Evolutionary conservation across 306 rosid genomes (phyloP).

Genomic region (Cicer pinnatifidum): DNA sequence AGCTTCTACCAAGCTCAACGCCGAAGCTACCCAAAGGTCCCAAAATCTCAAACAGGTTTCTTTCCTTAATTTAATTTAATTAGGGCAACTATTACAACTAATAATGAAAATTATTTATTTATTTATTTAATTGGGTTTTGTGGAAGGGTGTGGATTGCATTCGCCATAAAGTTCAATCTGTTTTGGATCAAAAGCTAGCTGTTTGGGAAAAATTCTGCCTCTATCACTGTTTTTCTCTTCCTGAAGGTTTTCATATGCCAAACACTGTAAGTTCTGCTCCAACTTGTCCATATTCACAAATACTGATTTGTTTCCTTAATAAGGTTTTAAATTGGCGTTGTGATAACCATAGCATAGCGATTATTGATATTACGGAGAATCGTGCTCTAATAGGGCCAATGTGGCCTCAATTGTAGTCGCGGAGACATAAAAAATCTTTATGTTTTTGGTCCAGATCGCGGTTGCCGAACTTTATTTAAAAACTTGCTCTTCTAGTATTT

Average conservation of each 20-base stretch:
- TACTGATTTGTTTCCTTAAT: not conserved
- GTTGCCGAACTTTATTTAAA: not conserved
- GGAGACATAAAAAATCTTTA: not conserved
- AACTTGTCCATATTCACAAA: not conserved
- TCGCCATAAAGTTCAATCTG: constrained; percentile 58
- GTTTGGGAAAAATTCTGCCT: constrained; percentile 84
- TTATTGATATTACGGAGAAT: not conserved
- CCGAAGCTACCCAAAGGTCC: constrained; percentile 59
- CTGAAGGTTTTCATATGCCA: constrained; percentile 64
- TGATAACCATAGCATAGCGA: not conserved
- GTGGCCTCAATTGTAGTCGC: not conserved
- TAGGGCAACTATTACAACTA: not conserved
- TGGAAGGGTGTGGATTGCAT: constrained; percentile 62
- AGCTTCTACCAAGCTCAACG: constrained; percentile 57
- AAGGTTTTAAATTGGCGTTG: not conserved
- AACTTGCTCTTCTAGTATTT: not conserved
- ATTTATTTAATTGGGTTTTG: not conserved
- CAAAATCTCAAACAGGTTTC: constrained; percentile 64
- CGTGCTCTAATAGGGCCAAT: not conserved
- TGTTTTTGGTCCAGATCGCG: not conserved
- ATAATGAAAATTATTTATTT: not conserved
- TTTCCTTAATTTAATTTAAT: not conserved
- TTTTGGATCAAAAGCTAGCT: constrained; percentile 61
- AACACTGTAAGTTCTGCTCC: constrained; percentile 56
- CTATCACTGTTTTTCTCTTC: constrained; percentile 71